Conservation (phyloP, 192 early-diverging fungal species). For the Coemansia sp. region DNA sequence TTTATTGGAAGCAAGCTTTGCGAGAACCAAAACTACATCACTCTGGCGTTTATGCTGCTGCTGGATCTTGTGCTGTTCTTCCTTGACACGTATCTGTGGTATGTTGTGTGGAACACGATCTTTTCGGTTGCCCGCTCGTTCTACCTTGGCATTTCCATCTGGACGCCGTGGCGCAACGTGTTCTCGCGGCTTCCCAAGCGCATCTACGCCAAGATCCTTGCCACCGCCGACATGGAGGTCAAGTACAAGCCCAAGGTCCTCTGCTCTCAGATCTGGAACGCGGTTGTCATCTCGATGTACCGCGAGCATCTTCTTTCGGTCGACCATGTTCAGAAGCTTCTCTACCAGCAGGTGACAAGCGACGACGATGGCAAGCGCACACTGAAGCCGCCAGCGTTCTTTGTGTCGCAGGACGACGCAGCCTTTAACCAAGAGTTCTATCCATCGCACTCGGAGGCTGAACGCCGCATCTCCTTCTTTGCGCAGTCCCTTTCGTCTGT, state of each 20-base stretch:
- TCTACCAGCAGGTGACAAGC: conserved; percentile 72
- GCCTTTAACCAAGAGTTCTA: conserved; percentile 73
- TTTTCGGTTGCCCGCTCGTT: conserved; percentile 78
- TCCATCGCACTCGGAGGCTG: conserved; percentile 73
- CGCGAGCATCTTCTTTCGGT: conserved; percentile 74
- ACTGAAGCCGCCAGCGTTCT: conserved; percentile 73
- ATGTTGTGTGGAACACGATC: conserved; percentile 80
- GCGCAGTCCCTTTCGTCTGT: conserved; percentile 80
- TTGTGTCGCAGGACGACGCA: conserved; percentile 74
- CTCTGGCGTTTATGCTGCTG: conserved; percentile 72
- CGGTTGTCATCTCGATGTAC: conserved; percentile 82
- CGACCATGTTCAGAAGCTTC: conserved; percentile 70
- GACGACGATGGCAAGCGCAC: conserved; percentile 66
- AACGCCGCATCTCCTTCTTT: conserved; percentile 84
- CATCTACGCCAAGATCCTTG: conserved; percentile 74
- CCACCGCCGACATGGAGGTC: conserved; percentile 70
- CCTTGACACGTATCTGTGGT: conserved; percentile 86
- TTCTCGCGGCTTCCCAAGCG: conserved; percentile 78
- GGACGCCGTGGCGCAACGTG: conserved; percentile 80
- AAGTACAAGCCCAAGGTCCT: conserved; percentile 78
- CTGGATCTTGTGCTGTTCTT: conserved; percentile 77
- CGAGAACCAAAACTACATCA: conserved; percentile 65
- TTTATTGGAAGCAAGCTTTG: conserved; percentile 62
- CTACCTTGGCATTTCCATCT: conserved; percentile 75
- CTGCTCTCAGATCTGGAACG: conserved; percentile 83